Evolutionary conservation across 768 basidiomycete species (phyloP).

Genomic region (Xerocomellus dryophilus): DNA sequence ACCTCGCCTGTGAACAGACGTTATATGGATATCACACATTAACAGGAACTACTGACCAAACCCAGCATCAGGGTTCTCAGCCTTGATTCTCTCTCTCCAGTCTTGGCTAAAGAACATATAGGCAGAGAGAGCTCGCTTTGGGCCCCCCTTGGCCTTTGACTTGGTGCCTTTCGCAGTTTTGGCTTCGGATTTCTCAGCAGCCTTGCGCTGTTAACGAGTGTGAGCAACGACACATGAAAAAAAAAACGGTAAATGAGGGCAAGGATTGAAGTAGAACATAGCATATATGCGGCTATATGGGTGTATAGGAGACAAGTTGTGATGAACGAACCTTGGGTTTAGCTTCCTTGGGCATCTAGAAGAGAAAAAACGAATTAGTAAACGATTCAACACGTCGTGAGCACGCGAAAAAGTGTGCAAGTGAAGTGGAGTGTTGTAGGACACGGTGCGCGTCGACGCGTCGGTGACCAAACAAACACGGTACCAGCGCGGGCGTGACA

Average conservation of each 20-base stretch:
- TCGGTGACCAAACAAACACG: slow-evolving; percentile 37
- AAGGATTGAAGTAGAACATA: slow-evolving; percentile 7
- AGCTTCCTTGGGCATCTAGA: slow-evolving; percentile 77
- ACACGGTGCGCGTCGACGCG: slow-evolving; percentile 37
- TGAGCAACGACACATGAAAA: slow-evolving; percentile 15
- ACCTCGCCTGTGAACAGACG: slow-evolving; percentile 63
- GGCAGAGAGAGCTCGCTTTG: slow-evolving; percentile 90
- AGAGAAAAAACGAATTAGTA: slow-evolving; percentile 34
- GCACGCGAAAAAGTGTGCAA: slow-evolving; percentile 31
- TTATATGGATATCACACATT: slow-evolving; percentile 1
- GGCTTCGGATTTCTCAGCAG: slow-evolving; percentile 64
- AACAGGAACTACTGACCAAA: slow-evolving; percentile 59
- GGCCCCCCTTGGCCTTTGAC: slow-evolving; percentile 62
- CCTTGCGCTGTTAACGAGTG: slow-evolving; percentile 55
- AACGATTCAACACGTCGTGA: slow-evolving; percentile 40
- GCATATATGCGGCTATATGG: slow-evolving; percentile 20
- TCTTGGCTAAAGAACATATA: slow-evolving; percentile 99
- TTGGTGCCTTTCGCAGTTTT: slow-evolving; percentile 58
- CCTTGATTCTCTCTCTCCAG: slow-evolving; percentile 93
- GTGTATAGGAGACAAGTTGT: background rate
- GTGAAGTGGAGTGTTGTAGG: slow-evolving; percentile 26
- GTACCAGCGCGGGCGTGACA: slow-evolving; percentile 19
- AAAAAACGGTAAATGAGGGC: background rate
- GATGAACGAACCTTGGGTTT: slow-evolving; percentile 60
- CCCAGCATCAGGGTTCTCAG: slow-evolving; percentile 90